phyloP scores from a whole-genome alignment of 495 filamentous ascomycete genomes.

The Copromyces sp. region DNA sequence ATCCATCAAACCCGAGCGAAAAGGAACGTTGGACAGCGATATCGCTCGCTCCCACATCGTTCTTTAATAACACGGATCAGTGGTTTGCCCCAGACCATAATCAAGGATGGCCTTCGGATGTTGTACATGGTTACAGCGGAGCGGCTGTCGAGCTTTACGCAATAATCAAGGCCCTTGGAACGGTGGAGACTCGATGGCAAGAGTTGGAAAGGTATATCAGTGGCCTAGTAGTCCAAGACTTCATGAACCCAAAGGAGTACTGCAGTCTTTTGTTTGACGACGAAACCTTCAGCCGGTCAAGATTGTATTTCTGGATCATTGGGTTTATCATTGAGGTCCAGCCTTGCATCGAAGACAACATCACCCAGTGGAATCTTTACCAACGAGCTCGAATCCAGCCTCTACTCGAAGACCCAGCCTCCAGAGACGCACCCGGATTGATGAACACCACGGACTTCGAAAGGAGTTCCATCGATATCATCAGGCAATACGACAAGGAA shows the following conservation, averaged over 20 bases:
- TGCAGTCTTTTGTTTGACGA: slow-evolving; percentile 5
- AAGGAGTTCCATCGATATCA: not conserved
- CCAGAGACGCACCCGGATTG: not conserved
- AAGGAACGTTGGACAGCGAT: not conserved
- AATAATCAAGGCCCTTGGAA: not conserved
- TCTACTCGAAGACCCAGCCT: not conserved
- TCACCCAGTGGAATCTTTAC: not conserved
- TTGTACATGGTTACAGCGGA: not conserved
- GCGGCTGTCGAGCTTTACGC: not conserved
- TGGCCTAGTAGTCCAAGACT: not conserved
- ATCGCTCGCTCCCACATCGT: not conserved
- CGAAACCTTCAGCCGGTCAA: slow-evolving; percentile 5
- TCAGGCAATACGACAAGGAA: not conserved
- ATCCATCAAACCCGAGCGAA: not conserved
- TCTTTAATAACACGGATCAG: not conserved
- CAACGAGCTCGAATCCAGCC: not conserved
- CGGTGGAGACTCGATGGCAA: not conserved
- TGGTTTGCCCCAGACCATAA: not conserved
- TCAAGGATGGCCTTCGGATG: not conserved
- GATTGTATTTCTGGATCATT: slow-evolving; percentile 9
- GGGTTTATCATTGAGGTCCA: not conserved
- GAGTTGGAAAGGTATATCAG: not conserved
- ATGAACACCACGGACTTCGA: not conserved
- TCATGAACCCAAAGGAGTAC: not conserved
- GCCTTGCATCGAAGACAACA: not conserved